Evolutionary conservation across 1,139 yeast genomes (phyloP).

Genomic region (Sugiyamaella japonica): DNA sequence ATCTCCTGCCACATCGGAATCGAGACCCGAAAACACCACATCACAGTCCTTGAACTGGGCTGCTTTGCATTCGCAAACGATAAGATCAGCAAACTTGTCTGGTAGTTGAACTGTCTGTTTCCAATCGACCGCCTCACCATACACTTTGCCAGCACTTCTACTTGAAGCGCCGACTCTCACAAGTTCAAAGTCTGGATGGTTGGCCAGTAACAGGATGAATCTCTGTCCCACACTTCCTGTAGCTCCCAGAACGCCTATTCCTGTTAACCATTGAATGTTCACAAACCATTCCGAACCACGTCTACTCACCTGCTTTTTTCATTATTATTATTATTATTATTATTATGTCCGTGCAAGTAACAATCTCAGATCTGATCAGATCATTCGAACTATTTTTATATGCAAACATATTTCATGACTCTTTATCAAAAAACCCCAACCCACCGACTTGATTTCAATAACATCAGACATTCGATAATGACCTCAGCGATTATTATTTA

Average conservation of each 20-base stretch:
- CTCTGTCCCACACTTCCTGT: constrained; percentile 98
- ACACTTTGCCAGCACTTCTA: constrained; percentile 89
- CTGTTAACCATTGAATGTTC: not conserved
- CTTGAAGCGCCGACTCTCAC: constrained; percentile 88
- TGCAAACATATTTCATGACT: not conserved
- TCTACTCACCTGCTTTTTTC: constrained; percentile 14
- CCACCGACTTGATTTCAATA: not conserved
- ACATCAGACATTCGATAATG: no score
- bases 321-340: constrained; percentile 1
- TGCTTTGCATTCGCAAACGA: constrained; percentile 75
- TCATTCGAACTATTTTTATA: not conserved
- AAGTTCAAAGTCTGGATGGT: constrained; percentile 89
- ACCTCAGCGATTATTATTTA: no score
- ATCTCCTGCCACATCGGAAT: constrained; percentile 89
- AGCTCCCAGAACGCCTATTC: constrained; percentile 86
- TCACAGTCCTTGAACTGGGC: constrained; percentile 85
- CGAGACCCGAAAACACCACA: constrained; percentile 91
- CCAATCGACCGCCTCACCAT: constrained; percentile 88
- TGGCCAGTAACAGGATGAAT: constrained; percentile 76
- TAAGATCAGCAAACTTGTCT: constrained; percentile 56
- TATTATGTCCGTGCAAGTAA: no score
- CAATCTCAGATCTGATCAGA: no score
- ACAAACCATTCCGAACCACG: no score
- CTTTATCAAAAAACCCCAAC: not conserved
- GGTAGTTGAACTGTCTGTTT: constrained; percentile 89